phyloP scores from a whole-genome alignment of 768 basidiomycete species.

The Trametes coccinea region DNA sequence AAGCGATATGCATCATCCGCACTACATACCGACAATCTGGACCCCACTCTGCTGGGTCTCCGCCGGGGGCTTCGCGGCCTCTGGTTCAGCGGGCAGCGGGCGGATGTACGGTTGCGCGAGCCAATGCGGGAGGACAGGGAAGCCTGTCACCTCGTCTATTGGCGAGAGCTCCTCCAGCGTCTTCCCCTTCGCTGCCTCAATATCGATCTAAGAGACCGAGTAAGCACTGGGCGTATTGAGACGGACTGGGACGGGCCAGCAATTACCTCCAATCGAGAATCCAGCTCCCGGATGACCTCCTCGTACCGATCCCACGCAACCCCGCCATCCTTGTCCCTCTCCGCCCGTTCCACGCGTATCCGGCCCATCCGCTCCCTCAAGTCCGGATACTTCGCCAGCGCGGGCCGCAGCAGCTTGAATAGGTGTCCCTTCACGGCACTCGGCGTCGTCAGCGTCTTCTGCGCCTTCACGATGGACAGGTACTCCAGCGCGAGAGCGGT shows the following conservation, averaged over 20 bases:
- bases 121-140: slow-evolving; percentile 64
- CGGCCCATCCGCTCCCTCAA: slow-evolving; percentile 71
- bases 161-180: slow-evolving; percentile 40
- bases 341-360: slow-evolving; percentile 34
- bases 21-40: slow-evolving; percentile 7
- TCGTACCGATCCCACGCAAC: slow-evolving; percentile 47
- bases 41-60: slow-evolving; percentile 11
- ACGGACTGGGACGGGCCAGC: neutral
- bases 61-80: slow-evolving; percentile 2
- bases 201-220: slow-evolving; percentile 45
- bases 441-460: slow-evolving; percentile 67
- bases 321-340: slow-evolving; percentile 18
- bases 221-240: neutral
- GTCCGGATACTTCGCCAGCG: slow-evolving; percentile 63
- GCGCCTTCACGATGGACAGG: slow-evolving; percentile 69
- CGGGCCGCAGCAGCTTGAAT: slow-evolving; percentile 89
- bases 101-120: slow-evolving; percentile 72
- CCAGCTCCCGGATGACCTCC: slow-evolving; percentile 60
- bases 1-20: too few species aligned
- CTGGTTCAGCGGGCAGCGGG: slow-evolving; percentile 32
- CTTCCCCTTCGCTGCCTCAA: slow-evolving; percentile 36
- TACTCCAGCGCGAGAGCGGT: slow-evolving; percentile 82
- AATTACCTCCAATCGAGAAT: slow-evolving; percentile 55
- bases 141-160: slow-evolving; percentile 48
- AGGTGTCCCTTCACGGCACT: slow-evolving; percentile 90